Evolutionary conservation across 768 basidiomycete species (phyloP), one percentile per base, ranked within the genome.

Genomic region (Lyophyllum shimeji): DNA sequence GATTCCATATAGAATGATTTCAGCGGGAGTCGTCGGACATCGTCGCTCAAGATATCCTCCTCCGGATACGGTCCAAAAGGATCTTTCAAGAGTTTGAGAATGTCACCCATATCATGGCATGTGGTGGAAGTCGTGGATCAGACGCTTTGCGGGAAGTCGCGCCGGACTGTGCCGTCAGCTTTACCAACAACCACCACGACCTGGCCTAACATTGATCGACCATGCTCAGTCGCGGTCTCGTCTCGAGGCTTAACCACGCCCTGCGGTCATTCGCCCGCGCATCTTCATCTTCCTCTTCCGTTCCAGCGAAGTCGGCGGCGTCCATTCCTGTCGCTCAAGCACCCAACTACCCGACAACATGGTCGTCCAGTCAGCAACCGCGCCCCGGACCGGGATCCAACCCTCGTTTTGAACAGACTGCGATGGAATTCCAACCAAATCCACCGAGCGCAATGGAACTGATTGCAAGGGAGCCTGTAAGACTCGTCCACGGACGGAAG

Each of bases 361-460:
- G 95, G 95, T 92, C 93, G 1, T 84, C 87, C 18, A 87, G 72
- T 64, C 96, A 98, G 74, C 81, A 76, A 37, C 77, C 86, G 8
- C 87, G 93, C 52, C 86, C 86, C 9, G 75, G 71, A 15, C 72
- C 75, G 46, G 74, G 71, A 21, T 82, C 82, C 11, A 82, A 84
- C 52, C 88, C 95, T 13, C 86, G 95, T 18, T 97, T 98, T 69
- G 96, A 98, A 75, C 97, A 98, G 76, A 93, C 92, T 25, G 75
- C 73, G 34, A 84, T 95, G 81, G 85, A 86, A 40, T 78, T 93
- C 54, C 97, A 99, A 71, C 96, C 97, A 1, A 85, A 85, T 55
- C 89, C 96, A 12, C 78, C 88, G 60, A 91, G 91, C 57, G 97
- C 96, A 1, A 95, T 98, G 89, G 88, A 89, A 59, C 79, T 98